Base-by-base conservation (phyloP, 169 alveolate genomes). In the Cryptosporidium sp. region DNA sequence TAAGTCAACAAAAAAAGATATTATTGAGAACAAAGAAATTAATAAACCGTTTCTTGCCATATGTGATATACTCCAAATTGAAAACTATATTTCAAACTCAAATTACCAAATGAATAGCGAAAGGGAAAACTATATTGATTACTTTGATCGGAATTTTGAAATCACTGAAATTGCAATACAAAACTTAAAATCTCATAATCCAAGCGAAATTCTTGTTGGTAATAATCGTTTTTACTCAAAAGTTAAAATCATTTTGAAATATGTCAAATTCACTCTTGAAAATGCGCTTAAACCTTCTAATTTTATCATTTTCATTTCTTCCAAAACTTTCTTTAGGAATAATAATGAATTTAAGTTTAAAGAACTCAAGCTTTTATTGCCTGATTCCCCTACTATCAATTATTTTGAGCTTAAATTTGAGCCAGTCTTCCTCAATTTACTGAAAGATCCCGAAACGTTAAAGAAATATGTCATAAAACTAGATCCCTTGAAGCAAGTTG, bases 181-280 rank as follows among this genome's bases (percentile, higher is more conserved):
- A 33, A 80, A 80, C 51, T 45, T 80, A 16, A 80, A 80, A 23
- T 59, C 75, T 10, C 75, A 80, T 16, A 80, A 80, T 48, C 89
- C 89, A 37, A 80, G 89, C 43, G 89, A 80, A 26, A 29, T 80
- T 18, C 55, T 80, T 10, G 68, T 80, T 61, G 89, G 89, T 21
- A 80, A 80, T 65, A 80, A 80, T 29, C 71, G 89, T 12, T 80
- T 80, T 35, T 80, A 80, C 21, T 35, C 89, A 8, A 61, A 41
- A 21, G 16, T 62, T 23, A 35, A 65, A 26, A 80, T 59, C 4
- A 62, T 80, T 41, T 48, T 80, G 26, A 59, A 80, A 33, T 41
- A 59, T 65, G 65, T 80, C 7, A 80, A 80, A 14, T 43, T 39
- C 45, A 65, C 89, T 37, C 80, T 80, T 26, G 89, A 62, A 62